Base-by-base conservation (phyloP, 164 flowering plant species). In the Platanus orientalis region DNA sequence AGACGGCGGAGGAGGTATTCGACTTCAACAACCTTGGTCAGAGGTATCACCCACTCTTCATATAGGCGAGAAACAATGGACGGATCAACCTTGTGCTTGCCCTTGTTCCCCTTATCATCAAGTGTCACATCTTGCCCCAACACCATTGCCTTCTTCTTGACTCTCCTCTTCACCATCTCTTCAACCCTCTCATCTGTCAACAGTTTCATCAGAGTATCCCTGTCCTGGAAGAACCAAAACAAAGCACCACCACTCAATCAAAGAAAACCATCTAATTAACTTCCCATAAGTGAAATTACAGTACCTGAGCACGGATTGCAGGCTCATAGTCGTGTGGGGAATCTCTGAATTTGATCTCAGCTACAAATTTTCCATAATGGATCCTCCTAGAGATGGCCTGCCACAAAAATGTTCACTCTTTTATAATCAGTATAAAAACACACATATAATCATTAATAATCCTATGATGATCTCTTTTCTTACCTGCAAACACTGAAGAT, bases 311-410 rank as follows among this genome's bases (percentile, higher is more conserved):
- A 5, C 61, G 83, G 57, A 94, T 91, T 40, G 81, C 73, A 51
- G 85, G 77, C 49, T 60, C 78, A 61, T 94, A 94, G 17, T 83
- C 90, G 48, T 83, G 66, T 4, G 93, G 89, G n/a, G 87, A 77
- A 26, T 79, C 90, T 61, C 64, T 77, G 76, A 79, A 94, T 75
- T 94, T 94, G 26, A 74, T 83, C 76, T 94, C 97, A 2, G 99
- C 99, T 24, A 94, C 99, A 63, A 77, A 88, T 75, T 92, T 85
- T 12, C 99, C 97, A 53, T 76, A 86, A 67, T 94, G 97, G 60
- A 94, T 91, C 64, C 99, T 88, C 69, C 84, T 81, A 11, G 99
- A 88, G 20, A 94, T 72, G 34, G 89, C 96, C 99, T 94, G 77
- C 6, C 23, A 42, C 66, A 42, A 48, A 52, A 56, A 34, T 30